Conservation (phyloP, 352 stramenopile genomes). For the Proteromonas lacertae region DNA sequence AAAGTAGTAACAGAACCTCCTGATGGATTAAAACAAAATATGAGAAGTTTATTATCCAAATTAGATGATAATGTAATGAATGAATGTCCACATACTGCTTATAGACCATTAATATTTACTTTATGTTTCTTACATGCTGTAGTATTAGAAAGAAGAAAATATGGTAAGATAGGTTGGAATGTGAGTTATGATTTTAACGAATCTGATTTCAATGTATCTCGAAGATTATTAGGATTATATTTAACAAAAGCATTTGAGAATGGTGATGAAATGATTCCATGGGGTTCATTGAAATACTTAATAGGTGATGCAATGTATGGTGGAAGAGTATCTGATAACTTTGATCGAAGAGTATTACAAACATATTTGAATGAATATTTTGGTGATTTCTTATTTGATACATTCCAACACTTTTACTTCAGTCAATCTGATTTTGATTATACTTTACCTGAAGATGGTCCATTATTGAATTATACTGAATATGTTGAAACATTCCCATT, state of each 20-base stretch:
- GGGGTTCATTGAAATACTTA: slow-evolving; percentile 58
- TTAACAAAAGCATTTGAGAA: slow-evolving; percentile 62
- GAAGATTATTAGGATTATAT: slow-evolving; percentile 52
- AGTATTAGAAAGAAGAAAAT: slow-evolving; percentile 66
- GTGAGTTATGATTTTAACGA: slow-evolving; percentile 85
- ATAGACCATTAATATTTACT: slow-evolving; percentile 61
- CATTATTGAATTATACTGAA: slow-evolving; percentile 29
- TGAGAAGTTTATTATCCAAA: slow-evolving; percentile 56
- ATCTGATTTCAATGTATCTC: slow-evolving; percentile 65
- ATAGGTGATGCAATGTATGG: slow-evolving; percentile 90
- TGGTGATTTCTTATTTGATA: too few relatives aligned
- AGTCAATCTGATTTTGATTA: slow-evolving; percentile 62
- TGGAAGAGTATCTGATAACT: slow-evolving; percentile 67
- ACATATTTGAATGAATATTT: slow-evolving; percentile 21
- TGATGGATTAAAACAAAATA: slow-evolving; percentile 75
- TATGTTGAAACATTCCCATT: slow-evolving; percentile 52
- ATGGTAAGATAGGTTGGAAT: slow-evolving; percentile 83
- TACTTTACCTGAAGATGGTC: slow-evolving; percentile 18
- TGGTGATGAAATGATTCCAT: slow-evolving; percentile 54
- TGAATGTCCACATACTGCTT: slow-evolving; percentile 54
- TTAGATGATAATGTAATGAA: slow-evolving; percentile 49
- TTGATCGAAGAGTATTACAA: slow-evolving; percentile 62
- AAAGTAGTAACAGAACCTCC: slow-evolving; percentile 78
- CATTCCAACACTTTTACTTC: slow-evolving; percentile 36
- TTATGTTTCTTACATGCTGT: slow-evolving; percentile 74